phyloP scores from a whole-genome alignment of 345 rosid species.

The Iberis pinnata region DNA sequence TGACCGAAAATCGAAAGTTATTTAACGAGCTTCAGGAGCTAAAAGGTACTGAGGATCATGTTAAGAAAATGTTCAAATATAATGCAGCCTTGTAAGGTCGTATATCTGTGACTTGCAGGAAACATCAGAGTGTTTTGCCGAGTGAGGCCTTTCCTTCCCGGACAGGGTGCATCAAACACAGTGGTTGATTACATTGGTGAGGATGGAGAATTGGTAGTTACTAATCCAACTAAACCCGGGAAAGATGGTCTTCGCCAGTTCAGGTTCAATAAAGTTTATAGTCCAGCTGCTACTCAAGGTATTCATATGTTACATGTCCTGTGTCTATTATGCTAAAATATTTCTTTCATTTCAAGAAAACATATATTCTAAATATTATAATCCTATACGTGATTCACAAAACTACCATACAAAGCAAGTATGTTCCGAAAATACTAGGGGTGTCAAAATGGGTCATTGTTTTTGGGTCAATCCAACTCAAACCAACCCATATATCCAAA shows the following conservation, averaged over 20 bases:
- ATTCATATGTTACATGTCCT: constrained; percentile 12
- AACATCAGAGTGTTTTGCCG: constrained; percentile 88
- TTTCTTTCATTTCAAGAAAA: too few relatives aligned
- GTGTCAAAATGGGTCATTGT: too few relatives aligned
- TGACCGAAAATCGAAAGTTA: constrained; percentile 70
- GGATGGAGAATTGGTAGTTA: constrained; percentile 40
- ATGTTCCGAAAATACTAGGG: too few relatives aligned
- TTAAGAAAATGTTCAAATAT: not conserved
- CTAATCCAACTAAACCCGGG: constrained; percentile 78
- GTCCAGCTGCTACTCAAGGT: constrained; percentile 85
- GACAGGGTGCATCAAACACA: constrained; percentile 46
- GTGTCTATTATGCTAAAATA: too few relatives aligned
- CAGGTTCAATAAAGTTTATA: constrained; percentile 72
- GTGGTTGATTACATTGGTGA: constrained; percentile 64
- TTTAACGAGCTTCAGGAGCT: constrained; percentile 91
- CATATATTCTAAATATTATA: too few relatives aligned
- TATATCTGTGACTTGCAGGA: constrained; percentile 43
- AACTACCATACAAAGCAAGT: too few relatives aligned
- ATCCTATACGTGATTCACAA: too few relatives aligned
- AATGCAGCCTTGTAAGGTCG: not conserved
- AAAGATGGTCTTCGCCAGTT: constrained; percentile 64
- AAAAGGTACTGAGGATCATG: constrained; percentile 45
- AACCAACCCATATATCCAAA: too few relatives aligned
- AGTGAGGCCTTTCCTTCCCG: constrained; percentile 69
- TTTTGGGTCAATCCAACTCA: too few relatives aligned